Conservation (phyloP, 441 rosid species). For the Codiaeum variegatum region DNA sequence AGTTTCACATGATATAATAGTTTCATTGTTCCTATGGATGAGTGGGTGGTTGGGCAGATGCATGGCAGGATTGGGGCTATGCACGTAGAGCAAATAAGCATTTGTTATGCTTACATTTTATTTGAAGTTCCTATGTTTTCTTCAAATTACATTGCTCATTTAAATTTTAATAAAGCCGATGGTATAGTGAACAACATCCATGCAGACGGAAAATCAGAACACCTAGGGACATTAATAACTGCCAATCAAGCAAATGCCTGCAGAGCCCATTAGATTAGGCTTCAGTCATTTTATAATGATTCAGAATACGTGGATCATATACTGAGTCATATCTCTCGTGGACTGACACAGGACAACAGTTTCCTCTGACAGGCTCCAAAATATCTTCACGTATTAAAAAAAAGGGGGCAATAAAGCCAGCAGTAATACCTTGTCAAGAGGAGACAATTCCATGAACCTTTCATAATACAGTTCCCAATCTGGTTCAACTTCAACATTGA, state of each 20-base stretch:
- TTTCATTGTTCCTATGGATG: not conserved
- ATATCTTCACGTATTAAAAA: not conserved
- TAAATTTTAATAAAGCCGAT: not conserved
- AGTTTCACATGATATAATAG: too few species aligned
- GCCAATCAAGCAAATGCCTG: not conserved
- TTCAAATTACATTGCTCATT: not conserved
- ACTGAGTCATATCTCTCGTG: not conserved
- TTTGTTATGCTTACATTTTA: not conserved
- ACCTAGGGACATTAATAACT: not conserved
- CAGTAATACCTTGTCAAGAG: conserved; percentile 76
- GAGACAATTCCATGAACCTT: conserved; percentile 84
- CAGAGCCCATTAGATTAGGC: not conserved
- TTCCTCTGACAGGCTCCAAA: conserved; percentile 15
- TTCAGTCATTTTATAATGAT: not conserved
- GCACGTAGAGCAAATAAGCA: not conserved
- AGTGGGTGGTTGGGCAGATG: not conserved
- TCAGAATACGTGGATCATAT: not conserved
- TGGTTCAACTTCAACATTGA: conserved; percentile 91
- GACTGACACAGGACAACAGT: not conserved
- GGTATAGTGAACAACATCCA: not conserved
- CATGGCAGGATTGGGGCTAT: not conserved
- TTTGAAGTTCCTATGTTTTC: not conserved
- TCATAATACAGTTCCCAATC: conserved; percentile 94
- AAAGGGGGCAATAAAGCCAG: not conserved
- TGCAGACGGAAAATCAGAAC: not conserved